A percentile compares a stretch with the other conserved stretches of the same genome.
Evolutionary conservation across 148 eudicot genomes (phyloP).

Genomic region (Dysphania ambrosioides): DNA sequence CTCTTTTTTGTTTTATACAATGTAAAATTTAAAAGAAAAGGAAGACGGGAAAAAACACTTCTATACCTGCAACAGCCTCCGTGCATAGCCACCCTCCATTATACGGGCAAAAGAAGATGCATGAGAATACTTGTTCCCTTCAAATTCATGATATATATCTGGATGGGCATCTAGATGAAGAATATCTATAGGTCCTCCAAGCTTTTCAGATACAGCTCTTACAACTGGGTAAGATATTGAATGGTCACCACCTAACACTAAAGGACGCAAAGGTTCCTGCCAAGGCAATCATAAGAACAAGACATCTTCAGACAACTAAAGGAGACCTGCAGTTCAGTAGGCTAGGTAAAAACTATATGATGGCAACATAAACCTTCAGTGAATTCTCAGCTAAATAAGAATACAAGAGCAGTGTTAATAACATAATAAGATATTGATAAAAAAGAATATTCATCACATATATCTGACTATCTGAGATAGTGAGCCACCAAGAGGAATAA

Average conservation of each 20-base stretch:
- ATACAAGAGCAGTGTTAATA: background rate
- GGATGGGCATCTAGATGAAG: conserved; percentile 99
- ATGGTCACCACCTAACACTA: conserved; percentile 96
- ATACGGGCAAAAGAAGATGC: conserved; percentile 97
- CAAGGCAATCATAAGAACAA: conserved; percentile 16
- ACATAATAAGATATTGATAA: background rate
- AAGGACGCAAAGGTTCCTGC: conserved; percentile 84
- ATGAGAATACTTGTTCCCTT: conserved; percentile 90
- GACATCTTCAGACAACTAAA: background rate
- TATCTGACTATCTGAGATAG: conserved; percentile 4
- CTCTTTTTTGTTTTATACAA: background rate
- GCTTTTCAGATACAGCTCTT: conserved; percentile 93
- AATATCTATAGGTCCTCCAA: conserved; percentile 90
- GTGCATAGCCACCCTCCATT: conserved; percentile 97
- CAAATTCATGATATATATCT: conserved; percentile 83
- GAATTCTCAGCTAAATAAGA: background rate
- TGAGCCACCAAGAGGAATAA: background rate
- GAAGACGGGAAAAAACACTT: conserved; percentile 13
- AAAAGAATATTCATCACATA: background rate
- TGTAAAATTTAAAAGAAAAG: background rate
- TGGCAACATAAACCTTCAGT: background rate
- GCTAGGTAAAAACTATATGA: background rate
- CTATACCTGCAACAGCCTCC: conserved; percentile 83
- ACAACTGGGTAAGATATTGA: conserved; percentile 90
- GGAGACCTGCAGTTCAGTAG: too few relatives aligned